Evolutionary conservation across 495 filamentous ascomycete species (phyloP).

Genomic region (Penicillium nucicola): DNA sequence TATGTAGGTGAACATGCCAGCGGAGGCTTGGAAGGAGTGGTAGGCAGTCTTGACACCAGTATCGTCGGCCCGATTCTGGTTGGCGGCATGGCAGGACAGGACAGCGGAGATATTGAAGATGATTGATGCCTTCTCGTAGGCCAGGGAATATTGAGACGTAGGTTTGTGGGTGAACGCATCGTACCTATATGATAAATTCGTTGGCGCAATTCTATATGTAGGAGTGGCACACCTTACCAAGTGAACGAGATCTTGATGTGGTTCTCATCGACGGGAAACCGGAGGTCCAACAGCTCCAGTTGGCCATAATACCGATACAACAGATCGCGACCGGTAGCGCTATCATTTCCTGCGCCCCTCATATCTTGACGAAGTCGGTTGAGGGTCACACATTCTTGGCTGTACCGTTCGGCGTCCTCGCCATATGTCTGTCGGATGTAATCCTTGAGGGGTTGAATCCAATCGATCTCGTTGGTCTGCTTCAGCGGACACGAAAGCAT

Average conservation of each 20-base stretch:
- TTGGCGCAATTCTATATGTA: neutral
- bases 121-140: slow-evolving; percentile 97
- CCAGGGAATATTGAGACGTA: slow-evolving; percentile 92
- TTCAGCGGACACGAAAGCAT: slow-evolving; percentile 94
- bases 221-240: slow-evolving; percentile 58
- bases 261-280: slow-evolving; percentile 96
- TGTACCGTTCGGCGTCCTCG: slow-evolving; percentile 92
- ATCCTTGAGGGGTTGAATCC: slow-evolving; percentile 86
- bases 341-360: slow-evolving; percentile 96
- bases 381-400: slow-evolving; percentile 90
- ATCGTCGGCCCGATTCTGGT: slow-evolving; percentile 89
- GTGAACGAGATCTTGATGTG: slow-evolving; percentile 99
- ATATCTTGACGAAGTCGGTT: slow-evolving; percentile 98
- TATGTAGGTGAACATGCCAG: slow-evolving; percentile 99
- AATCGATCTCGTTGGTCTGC: slow-evolving; percentile 99
- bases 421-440: slow-evolving; percentile 94
- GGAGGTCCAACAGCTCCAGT: slow-evolving; percentile 86
- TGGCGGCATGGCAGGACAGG: slow-evolving; percentile 90
- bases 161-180: slow-evolving; percentile 97
- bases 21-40: slow-evolving; percentile 96
- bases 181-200: slow-evolving; percentile 61
- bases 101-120: slow-evolving; percentile 99
- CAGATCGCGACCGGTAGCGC: slow-evolving; percentile 87
- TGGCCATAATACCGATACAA: slow-evolving; percentile 98
- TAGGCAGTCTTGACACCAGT: slow-evolving; percentile 92